A percentile compares a stretch with the other conserved stretches of the same genome.
Evolutionary conservation across 2,329 filamentous ascomycete species (phyloP).

Genomic region (Fusarium zealandicum): DNA sequence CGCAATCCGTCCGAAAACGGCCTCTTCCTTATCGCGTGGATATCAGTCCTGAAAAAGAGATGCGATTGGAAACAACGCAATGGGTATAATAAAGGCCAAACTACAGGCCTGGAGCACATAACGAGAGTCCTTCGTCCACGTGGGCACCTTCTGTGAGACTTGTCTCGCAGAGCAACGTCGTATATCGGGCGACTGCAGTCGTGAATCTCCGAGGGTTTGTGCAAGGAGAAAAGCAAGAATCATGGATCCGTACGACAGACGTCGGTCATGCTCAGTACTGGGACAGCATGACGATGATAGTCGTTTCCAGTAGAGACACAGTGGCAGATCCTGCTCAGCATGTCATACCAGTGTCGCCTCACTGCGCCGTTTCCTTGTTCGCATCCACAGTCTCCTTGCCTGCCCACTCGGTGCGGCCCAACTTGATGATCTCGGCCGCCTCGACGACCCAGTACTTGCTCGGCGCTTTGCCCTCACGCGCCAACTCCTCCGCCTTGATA

Average conservation of each 20-base stretch:
- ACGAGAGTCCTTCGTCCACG: not conserved
- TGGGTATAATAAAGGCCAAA: too few relatives aligned
- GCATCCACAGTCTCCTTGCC: constrained; percentile 35
- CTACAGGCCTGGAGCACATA: not conserved
- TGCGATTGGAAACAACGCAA: too few relatives aligned
- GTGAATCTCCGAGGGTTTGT: not conserved
- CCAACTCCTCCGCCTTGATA: constrained; percentile 65
- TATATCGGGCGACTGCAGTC: not conserved
- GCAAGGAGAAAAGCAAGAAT: not conserved
- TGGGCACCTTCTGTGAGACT: not conserved
- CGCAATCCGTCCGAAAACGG: constrained; percentile 8
- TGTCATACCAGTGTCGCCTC: not conserved
- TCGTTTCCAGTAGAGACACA: too few relatives aligned
- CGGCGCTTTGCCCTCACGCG: constrained; percentile 65
- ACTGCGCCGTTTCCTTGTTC: constrained; percentile 6
- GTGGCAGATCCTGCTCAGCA: too few relatives aligned
- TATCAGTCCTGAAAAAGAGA: too few relatives aligned
- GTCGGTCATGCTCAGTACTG: too few relatives aligned
- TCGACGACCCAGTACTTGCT: constrained; percentile 68
- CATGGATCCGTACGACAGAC: not conserved
- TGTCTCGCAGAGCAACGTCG: not conserved
- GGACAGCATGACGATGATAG: too few relatives aligned
- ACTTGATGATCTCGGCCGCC: constrained; percentile 67
- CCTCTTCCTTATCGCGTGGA: not conserved
- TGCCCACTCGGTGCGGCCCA: constrained; percentile 68